These are phyloP conservation scores for Glycine tomentella DNA, from an alignment of 306 rosid genomes.

Conservation along the genomic window DNA sequence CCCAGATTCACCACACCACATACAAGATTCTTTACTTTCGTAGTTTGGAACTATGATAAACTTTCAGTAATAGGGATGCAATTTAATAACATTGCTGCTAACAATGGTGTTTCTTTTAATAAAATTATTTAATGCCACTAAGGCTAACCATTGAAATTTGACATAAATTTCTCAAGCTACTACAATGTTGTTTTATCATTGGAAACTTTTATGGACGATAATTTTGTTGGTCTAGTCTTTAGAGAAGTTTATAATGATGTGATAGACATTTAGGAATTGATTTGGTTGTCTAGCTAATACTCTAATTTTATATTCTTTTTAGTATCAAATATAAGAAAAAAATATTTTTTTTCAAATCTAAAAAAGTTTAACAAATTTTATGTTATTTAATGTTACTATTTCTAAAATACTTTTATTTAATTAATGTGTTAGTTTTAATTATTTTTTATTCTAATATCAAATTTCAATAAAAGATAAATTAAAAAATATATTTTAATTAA, in stretches of 20 bases:
- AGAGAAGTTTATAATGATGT: not conserved
- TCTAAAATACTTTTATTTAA: no score
- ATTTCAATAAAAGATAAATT: no score
- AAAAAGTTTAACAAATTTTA: no score
- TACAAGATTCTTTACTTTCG: slow-evolving; percentile 48
- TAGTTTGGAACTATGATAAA: slow-evolving; percentile 25
- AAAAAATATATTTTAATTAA: no score
- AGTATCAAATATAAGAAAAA: not conserved
- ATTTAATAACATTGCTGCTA: slow-evolving; percentile 3
- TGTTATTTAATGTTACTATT: no score
- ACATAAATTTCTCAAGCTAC: not conserved
- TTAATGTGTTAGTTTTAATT: no score
- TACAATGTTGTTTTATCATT: not conserved
- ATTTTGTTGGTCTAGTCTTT: not conserved
- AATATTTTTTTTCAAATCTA: not conserved
- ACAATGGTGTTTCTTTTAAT: not conserved
- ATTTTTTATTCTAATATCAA: no score
- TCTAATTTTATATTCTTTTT: not conserved
- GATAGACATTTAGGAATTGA: not conserved
- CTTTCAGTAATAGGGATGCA: slow-evolving; percentile 34
- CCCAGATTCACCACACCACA: slow-evolving; percentile 42
- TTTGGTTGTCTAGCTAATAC: slow-evolving; percentile 17
- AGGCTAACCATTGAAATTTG: not conserved
- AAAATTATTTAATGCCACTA: not conserved
- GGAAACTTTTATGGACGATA: not conserved